These are phyloP conservation scores for Pleurozium schreberi DNA, from an alignment of 225 moss, liverwort and hornwort species.

Conservation along the genomic window DNA sequence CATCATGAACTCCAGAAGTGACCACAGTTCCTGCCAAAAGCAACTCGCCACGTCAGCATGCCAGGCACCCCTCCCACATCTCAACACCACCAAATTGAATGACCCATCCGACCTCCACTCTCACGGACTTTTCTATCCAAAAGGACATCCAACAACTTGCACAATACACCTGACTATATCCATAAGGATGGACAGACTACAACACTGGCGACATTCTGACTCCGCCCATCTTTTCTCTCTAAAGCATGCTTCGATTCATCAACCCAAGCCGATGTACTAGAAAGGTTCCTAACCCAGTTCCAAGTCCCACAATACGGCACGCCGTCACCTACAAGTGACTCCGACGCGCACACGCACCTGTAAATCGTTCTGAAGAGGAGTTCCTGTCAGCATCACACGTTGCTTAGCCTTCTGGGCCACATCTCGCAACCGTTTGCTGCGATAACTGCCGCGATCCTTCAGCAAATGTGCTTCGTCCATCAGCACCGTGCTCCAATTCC, in stretches of 20 bases:
- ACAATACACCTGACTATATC: not conserved
- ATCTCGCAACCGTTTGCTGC: slow-evolving; percentile 72
- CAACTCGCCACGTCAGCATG: not conserved
- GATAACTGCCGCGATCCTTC: slow-evolving; percentile 83
- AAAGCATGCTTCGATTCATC: not conserved
- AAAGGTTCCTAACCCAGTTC: not conserved
- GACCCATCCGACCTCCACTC: not conserved
- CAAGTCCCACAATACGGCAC: not conserved
- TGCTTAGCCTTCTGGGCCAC: slow-evolving; percentile 80
- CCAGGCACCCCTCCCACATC: not conserved
- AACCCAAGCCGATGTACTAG: not conserved
- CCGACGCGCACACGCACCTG: slow-evolving; percentile 24
- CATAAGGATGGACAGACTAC: not conserved
- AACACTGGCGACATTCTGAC: not conserved
- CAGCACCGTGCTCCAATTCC: slow-evolving; percentile 91
- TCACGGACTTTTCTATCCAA: not conserved
- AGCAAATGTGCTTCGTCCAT: slow-evolving; percentile 97
- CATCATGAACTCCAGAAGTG: slow-evolving; percentile 90
- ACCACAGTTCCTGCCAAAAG: slow-evolving; percentile 71
- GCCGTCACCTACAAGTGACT: not conserved
- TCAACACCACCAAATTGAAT: not conserved
- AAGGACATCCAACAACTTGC: not conserved
- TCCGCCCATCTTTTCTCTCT: not conserved
- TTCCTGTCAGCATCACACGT: slow-evolving; percentile 90
- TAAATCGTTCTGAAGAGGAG: slow-evolving; percentile 90